Evolutionary conservation across 2,329 filamentous ascomycete genomes (phyloP), one percentile per base, ranked within the genome.

Genomic region (Neophaeococcomyces aloes): DNA sequence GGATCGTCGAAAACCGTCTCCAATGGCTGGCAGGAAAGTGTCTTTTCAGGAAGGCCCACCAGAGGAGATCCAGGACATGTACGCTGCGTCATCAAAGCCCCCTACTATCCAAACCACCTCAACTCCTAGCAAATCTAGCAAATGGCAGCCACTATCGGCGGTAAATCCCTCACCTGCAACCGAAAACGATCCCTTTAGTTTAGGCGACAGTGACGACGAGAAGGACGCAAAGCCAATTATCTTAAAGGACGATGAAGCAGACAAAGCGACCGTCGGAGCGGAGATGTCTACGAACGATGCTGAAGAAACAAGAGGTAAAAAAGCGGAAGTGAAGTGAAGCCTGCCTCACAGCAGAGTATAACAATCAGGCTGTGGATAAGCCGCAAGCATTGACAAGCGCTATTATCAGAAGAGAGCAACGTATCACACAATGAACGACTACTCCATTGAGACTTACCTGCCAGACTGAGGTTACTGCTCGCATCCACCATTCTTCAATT

Each of bases 141-240:
- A 98, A 68, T 98, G 91, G 91, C 89, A 98, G 64, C 89, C 91
- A 7, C 69, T 98, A 55, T 86, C 88, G 10, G 75, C 81, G 0
- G 79, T 95, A 11, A 85, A 93, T 51, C 86, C 88, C 1, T 81
- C 77, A 50, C 88, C 89, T 11, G 83, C 94, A 49, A 74, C 76
- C 14, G 87, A 96, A 54, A 89, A 94, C 56, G 91, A 98, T 59
- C 91, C 91, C 0, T 98, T 98, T 66, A 95, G 87, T 57, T 74
- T 98, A 11, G 91, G 91, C 4, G 89, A 96, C 56, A 94, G 86
- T 57, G 89, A 96, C 54, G 88, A 94, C 53, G 91, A 98, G 64
- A 83, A 83, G 54, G 85, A 88, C 42, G 64, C 69, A 13, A 91
- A 87, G 65, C 72, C 75, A 37, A 80, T 79, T 60, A 77, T 79